Conservation (phyloP, 2,329 filamentous ascomycete species). For the Metarhizium robertsii region DNA sequence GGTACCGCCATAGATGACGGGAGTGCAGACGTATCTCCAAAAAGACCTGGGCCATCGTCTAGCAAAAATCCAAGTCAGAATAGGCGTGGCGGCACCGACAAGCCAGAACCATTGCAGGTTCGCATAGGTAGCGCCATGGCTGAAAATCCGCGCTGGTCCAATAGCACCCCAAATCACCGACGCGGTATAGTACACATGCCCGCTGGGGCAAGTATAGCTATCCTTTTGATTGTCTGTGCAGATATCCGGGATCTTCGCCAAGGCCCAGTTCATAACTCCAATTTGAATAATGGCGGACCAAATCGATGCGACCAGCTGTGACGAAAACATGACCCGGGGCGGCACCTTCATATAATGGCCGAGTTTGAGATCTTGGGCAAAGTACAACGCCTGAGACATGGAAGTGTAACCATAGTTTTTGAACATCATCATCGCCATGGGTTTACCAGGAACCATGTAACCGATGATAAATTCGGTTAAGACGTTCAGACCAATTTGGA, state of each 20-base stretch:
- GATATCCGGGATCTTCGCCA: constrained; percentile 51
- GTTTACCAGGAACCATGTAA: constrained; percentile 62
- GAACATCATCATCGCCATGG: constrained; percentile 70
- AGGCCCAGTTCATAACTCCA: constrained; percentile 56
- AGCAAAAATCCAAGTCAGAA: constrained; percentile 54
- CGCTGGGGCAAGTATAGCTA: constrained; percentile 47
- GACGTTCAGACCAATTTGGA: constrained; percentile 59
- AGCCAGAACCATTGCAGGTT: constrained; percentile 64
- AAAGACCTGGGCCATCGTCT: constrained; percentile 50
- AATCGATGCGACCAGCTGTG: constrained; percentile 48
- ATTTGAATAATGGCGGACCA: constrained; percentile 56
- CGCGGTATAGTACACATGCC: constrained; percentile 54
- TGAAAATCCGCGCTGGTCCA: constrained; percentile 62
- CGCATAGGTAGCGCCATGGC: constrained; percentile 50
- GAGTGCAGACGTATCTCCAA: constrained; percentile 58
- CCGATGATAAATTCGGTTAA: constrained; percentile 65
- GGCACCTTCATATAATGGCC: constrained; percentile 62
- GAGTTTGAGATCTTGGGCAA: constrained; percentile 56
- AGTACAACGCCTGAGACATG: constrained; percentile 57
- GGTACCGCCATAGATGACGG: constrained; percentile 58
- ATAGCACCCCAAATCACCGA: constrained; percentile 68
- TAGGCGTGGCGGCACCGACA: constrained; percentile 51
- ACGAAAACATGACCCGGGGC: constrained; percentile 51
- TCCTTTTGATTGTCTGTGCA: constrained; percentile 45
- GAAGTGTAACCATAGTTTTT: constrained; percentile 64